phyloP scores from a whole-genome alignment of 2,329 filamentous ascomycete species.

The Fulvia fulva region DNA sequence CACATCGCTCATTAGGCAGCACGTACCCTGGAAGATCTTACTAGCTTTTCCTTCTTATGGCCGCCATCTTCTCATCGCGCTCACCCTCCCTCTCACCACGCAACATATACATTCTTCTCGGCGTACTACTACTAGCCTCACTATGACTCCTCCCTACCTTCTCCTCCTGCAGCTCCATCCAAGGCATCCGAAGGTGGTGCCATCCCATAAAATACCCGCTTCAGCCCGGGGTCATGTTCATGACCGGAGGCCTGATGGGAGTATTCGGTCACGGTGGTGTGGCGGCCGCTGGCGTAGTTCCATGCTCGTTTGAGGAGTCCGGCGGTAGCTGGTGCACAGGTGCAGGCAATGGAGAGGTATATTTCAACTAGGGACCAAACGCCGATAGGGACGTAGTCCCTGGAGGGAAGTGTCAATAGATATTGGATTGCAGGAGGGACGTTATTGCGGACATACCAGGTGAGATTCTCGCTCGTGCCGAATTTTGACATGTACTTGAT shows the following conservation, averaged over 20 bases:
- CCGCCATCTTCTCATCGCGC: too few species aligned
- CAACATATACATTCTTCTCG: too few species aligned
- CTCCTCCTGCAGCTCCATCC: background rate
- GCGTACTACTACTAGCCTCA: too few species aligned
- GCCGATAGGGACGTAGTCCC: constrained; percentile 15
- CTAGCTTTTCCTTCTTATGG: too few species aligned
- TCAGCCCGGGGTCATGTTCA: background rate
- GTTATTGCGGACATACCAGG: background rate
- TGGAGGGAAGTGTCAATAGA: background rate
- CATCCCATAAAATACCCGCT: background rate
- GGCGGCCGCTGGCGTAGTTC: background rate
- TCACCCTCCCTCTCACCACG: too few species aligned
- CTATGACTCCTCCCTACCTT: too few species aligned
- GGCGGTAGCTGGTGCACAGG: constrained; percentile 18
- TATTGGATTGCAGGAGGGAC: background rate
- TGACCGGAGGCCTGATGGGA: background rate
- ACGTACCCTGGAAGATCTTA: too few species aligned
- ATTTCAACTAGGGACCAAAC: constrained; percentile 22
- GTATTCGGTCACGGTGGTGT: background rate
- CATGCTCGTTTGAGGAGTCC: constrained; percentile 10
- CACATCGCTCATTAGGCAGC: too few species aligned
- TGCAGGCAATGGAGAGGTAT: constrained; percentile 21
- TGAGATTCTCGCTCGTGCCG: background rate
- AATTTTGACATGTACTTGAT: constrained; percentile 4
- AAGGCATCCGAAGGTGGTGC: too few species aligned